A percentile compares a stretch with the other conserved stretches of the same genome.
These are phyloP conservation scores for Herpetomonas tarakana DNA, from an alignment of 208 protist species.

Conservation along the genomic window DNA sequence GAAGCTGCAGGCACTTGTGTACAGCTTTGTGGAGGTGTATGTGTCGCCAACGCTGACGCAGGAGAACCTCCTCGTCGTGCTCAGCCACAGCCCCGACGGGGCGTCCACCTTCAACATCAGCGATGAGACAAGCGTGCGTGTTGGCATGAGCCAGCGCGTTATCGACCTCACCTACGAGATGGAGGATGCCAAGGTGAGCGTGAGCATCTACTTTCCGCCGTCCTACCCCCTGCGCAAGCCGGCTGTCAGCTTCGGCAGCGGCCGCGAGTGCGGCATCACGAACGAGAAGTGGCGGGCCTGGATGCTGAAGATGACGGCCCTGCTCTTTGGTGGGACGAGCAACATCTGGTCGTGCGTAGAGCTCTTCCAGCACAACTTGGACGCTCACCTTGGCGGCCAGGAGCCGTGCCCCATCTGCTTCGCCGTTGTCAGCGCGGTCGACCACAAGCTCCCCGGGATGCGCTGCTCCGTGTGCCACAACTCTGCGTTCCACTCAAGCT, in stretches of 20 bases:
- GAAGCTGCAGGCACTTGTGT: slow-evolving; percentile 60
- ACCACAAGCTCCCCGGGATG: slow-evolving; percentile 82
- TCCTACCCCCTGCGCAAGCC: slow-evolving; percentile 73
- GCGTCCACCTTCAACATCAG: slow-evolving; percentile 57
- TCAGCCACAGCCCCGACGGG: slow-evolving; percentile 65
- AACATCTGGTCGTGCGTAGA: slow-evolving; percentile 87
- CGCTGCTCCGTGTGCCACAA: slow-evolving; percentile 86
- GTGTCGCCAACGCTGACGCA: slow-evolving; percentile 72
- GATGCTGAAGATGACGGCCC: slow-evolving; percentile 88
- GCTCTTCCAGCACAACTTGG: slow-evolving; percentile 87
- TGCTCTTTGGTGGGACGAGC: slow-evolving; percentile 74
- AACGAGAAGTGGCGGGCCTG: slow-evolving; percentile 79
- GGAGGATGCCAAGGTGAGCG: slow-evolving; percentile 70
- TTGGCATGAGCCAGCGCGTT: slow-evolving; percentile 45
- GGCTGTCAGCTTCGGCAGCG: slow-evolving; percentile 46
- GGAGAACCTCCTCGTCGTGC: slow-evolving; percentile 65
- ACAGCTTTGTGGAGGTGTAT: slow-evolving; percentile 61
- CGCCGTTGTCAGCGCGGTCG: slow-evolving; percentile 70
- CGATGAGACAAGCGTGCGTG: slow-evolving; percentile 61
- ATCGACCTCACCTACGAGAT: slow-evolving; percentile 79
- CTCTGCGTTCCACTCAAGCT: slow-evolving; percentile 82
- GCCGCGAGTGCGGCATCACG: slow-evolving; percentile 66
- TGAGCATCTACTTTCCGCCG: slow-evolving; percentile 68
- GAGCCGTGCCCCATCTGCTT: slow-evolving; percentile 94
- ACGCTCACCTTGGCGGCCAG: slow-evolving; percentile 83